A percentile compares a stretch with the other conserved stretches of the same genome.
These are phyloP conservation scores for Lasiodiplodia gonubiensis DNA, from an alignment of 2,329 filamentous ascomycete genomes.

Conservation along the genomic window DNA sequence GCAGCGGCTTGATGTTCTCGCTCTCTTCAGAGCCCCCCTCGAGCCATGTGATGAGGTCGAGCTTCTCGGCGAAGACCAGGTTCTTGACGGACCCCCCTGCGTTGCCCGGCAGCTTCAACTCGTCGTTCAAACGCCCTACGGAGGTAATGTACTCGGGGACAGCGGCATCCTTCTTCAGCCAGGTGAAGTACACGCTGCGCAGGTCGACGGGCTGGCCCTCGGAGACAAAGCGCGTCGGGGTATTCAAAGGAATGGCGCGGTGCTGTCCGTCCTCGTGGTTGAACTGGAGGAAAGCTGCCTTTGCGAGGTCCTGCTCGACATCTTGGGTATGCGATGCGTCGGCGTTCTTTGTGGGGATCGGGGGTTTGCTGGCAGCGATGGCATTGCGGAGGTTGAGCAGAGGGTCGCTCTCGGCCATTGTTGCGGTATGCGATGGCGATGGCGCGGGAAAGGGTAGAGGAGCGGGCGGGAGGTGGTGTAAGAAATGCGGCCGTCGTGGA, in stretches of 20 bases:
- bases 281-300: slow-evolving; percentile 66
- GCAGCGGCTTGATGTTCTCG: slow-evolving; percentile 88
- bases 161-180: slow-evolving; percentile 87
- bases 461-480: not conserved
- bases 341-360: slow-evolving; percentile 74
- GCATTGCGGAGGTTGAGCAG: slow-evolving; percentile 83
- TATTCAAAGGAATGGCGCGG: slow-evolving; percentile 70
- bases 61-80: slow-evolving; percentile 85
- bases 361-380: slow-evolving; percentile 72
- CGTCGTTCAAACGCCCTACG: slow-evolving; percentile 79
- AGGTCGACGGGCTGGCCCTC: slow-evolving; percentile 74
- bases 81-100: slow-evolving; percentile 77
- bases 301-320: slow-evolving; percentile 65
- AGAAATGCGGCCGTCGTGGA: slow-evolving; percentile 11
- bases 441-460: slow-evolving; percentile 9
- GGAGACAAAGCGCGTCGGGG: slow-evolving; percentile 84
- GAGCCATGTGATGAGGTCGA: slow-evolving; percentile 92
- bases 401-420: slow-evolving; percentile 71
- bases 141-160: slow-evolving; percentile 91
- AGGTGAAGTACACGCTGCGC: slow-evolving; percentile 94
- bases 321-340: slow-evolving; percentile 68
- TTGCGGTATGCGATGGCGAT: slow-evolving; percentile 26
- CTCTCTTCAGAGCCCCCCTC: slow-evolving; percentile 80
- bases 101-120: slow-evolving; percentile 62
- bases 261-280: slow-evolving; percentile 58